A percentile compares a stretch with the other conserved stretches of the same genome.
Evolutionary conservation across 164 flowering plant genomes (phyloP).

Genomic region (Vitis labrusca): DNA sequence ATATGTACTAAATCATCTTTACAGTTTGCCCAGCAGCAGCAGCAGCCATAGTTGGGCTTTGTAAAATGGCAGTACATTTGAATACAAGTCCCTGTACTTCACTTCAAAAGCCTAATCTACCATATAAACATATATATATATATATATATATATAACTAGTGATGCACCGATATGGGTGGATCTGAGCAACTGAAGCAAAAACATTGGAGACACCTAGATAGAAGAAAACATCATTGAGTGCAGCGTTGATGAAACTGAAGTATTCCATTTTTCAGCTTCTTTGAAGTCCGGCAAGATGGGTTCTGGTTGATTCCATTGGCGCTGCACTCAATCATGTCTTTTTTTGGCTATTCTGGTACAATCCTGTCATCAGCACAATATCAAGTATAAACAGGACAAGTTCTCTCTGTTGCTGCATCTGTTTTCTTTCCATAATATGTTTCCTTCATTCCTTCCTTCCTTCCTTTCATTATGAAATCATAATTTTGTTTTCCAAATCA

Average conservation of each 20-base stretch:
- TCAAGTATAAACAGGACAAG: background rate
- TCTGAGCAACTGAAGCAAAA: too few species aligned
- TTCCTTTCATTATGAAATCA: too few species aligned
- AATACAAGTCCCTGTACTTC: background rate
- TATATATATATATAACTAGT: too few species aligned
- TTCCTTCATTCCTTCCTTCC: background rate
- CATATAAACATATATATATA: too few species aligned
- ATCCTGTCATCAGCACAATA: background rate
- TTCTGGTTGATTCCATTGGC: constrained; percentile 24
- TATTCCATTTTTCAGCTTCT: too few species aligned
- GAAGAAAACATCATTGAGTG: constrained; percentile 54
- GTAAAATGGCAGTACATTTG: constrained; percentile 8
- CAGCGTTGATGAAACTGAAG: constrained; percentile 60
- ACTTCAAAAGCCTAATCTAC: background rate
- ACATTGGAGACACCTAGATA: background rate
- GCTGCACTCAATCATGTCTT: constrained; percentile 60
- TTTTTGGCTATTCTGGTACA: background rate
- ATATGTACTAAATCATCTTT: too few species aligned
- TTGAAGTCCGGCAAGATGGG: too few species aligned
- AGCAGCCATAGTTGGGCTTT: too few species aligned
- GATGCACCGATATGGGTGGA: too few species aligned
- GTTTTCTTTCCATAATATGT: too few species aligned
- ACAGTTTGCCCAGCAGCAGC: too few species aligned
- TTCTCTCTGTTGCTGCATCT: background rate
- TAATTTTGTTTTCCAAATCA: too few species aligned